Evolutionary conservation across 2,329 filamentous ascomycete species (phyloP).

Genomic region (Aspergillus aculeatus): DNA sequence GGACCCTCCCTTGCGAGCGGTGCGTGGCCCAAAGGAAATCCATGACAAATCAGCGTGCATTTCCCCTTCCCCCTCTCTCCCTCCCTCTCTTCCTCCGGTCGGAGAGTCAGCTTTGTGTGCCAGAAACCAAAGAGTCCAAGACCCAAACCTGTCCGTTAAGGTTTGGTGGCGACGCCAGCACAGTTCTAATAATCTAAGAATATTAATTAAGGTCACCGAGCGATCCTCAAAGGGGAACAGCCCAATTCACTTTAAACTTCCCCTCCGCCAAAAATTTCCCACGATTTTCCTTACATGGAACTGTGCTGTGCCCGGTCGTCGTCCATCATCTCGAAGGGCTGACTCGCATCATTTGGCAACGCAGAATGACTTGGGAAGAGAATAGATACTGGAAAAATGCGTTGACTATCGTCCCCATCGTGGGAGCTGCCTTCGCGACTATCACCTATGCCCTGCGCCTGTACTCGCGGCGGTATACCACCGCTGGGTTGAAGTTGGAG

Average conservation of each 20-base stretch:
- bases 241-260: neutral
- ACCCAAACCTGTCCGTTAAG: neutral
- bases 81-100: neutral
- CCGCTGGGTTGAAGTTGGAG: conserved; percentile 5
- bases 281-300: neutral
- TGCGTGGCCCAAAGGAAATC: neutral
- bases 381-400: conserved; percentile 16
- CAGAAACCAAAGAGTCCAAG: neutral
- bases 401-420: conserved; percentile 12
- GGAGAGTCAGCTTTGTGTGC: neutral
- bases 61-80: too few species aligned
- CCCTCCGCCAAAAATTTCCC: neutral
- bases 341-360: conserved; percentile 1
- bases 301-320: neutral
- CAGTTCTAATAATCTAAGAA: neutral
- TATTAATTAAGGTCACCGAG: neutral
- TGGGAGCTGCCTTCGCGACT: conserved; percentile 11
- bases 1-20: neutral
- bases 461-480: conserved; percentile 6
- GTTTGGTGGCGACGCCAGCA: conserved; percentile 5
- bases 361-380: conserved; percentile 7
- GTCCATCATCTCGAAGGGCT: neutral
- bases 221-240: neutral
- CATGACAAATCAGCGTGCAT: neutral
- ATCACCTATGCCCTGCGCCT: conserved; percentile 10